phyloP scores from a whole-genome alignment of 495 filamentous ascomycete genomes.

The Lasiosphaeris hirsuta region DNA sequence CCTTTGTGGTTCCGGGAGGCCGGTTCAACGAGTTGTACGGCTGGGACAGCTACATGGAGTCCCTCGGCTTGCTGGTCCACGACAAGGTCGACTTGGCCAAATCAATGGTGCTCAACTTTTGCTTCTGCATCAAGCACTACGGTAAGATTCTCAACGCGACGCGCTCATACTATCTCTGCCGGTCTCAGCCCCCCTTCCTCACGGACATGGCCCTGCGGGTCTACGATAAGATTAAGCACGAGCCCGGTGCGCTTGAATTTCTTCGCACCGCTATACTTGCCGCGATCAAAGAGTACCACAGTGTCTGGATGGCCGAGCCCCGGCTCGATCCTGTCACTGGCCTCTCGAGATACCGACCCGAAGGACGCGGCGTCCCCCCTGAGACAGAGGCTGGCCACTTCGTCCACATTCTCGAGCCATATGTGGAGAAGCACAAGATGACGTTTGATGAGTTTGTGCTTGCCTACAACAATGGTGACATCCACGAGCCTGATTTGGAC shows the following conservation, averaged over 20 bases:
- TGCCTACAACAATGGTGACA: slow-evolving; percentile 75
- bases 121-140: slow-evolving; percentile 97
- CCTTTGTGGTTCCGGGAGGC: slow-evolving; percentile 93
- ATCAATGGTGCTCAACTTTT: slow-evolving; percentile 92
- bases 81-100: slow-evolving; percentile 81
- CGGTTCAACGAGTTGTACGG: slow-evolving; percentile 96
- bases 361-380: slow-evolving; percentile 87
- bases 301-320: slow-evolving; percentile 80
- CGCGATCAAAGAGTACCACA: slow-evolving; percentile 95
- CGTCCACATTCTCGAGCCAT: slow-evolving; percentile 78
- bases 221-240: slow-evolving; percentile 81
- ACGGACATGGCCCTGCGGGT: slow-evolving; percentile 94
- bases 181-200: slow-evolving; percentile 93
- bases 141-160: slow-evolving; percentile 98
- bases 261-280: slow-evolving; percentile 74
- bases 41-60: slow-evolving; percentile 98
- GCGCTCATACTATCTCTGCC: slow-evolving; percentile 86
- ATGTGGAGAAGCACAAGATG: slow-evolving; percentile 80
- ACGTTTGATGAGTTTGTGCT: slow-evolving; percentile 74
- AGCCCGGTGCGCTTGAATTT: slow-evolving; percentile 73
- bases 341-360: slow-evolving; percentile 85
- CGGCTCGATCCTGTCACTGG: slow-evolving; percentile 75
- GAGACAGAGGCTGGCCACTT: slow-evolving; percentile 92
- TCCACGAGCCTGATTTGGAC: slow-evolving; percentile 84
- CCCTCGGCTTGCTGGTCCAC: slow-evolving; percentile 77